A percentile compares a stretch with the other conserved stretches of the same genome.
These are phyloP conservation scores for Rhizoclosmatium globosum DNA, from an alignment of 192 early-diverging fungal species.

Conservation along the genomic window DNA sequence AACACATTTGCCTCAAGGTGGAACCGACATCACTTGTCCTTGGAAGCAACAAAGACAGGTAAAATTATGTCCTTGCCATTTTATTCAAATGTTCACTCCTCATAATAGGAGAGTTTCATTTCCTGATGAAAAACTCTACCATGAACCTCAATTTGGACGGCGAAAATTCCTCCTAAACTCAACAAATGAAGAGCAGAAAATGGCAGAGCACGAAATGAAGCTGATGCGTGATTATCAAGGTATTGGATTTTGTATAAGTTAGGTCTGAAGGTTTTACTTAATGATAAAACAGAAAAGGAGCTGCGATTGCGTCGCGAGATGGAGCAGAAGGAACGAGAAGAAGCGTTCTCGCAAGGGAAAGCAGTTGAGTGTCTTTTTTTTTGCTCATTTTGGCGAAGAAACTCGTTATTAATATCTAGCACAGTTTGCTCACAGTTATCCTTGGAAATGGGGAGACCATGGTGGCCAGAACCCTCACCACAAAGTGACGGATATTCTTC, in stretches of 20 bases:
- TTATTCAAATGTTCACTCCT: background rate
- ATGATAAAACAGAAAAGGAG: background rate
- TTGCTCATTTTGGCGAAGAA: background rate
- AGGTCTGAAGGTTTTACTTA: too few species aligned
- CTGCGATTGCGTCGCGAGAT: slow-evolving; percentile 4
- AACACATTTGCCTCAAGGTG: background rate
- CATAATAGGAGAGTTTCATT: background rate
- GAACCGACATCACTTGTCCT: slow-evolving; percentile 6
- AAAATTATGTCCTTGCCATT: background rate
- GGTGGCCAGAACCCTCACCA: slow-evolving; percentile 10
- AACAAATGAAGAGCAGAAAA: background rate
- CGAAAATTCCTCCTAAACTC: background rate
- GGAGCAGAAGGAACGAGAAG: background rate
- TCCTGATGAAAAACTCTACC: background rate
- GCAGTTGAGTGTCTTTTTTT: background rate
- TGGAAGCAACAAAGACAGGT: background rate
- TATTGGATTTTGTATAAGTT: background rate
- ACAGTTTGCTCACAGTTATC: slow-evolving; percentile 20
- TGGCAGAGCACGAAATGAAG: background rate
- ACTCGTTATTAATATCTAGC: background rate
- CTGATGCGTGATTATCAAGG: slow-evolving; percentile 19
- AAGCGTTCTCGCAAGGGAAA: slow-evolving; percentile 22
- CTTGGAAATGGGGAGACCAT: slow-evolving; percentile 18
- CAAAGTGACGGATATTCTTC: slow-evolving; percentile 13
- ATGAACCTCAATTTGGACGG: slow-evolving; percentile 14